Base-by-base conservation (phyloP, 768 basidiomycete genomes). In the Collybia sp. region DNA sequence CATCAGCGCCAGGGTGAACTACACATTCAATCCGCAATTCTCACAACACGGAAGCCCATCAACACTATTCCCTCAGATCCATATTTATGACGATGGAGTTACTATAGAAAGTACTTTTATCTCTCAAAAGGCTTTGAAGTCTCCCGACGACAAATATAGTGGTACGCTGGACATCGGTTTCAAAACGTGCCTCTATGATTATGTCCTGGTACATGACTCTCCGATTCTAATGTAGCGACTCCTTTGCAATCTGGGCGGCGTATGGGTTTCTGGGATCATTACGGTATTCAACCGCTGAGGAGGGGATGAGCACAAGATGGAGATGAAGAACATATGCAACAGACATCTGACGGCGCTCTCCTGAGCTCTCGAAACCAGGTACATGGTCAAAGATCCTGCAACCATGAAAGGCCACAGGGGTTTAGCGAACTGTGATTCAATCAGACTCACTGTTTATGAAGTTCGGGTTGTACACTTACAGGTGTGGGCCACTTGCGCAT, bases 191-290 rank as follows among this genome's bases (percentile, higher is more conserved):
- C 25, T 25, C 25, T 25, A 25, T 25, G 25, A 25, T 25, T 25
- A 25, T 8, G 25, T 8, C 25, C 25, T 25, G 25, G 25, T 25
- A 25, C 25, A 25, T 25, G 25, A 25, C 25, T 25, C 25, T 25
- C 25, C 35, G 10, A 37, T 32, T 62, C 61, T 70, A 74, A 55
- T 74, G 72, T 50, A 71, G 51, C 15, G 74, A 64, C 60, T 85
- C 77, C 61, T 78, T 80, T 44, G 89, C 85, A 46, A 90, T 79
- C 58, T 85, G 77, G 17, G 80, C 81, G 9, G 83, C 85, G 65
- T 89, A 88, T 32, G 88, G 89, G 75, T 92, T 92, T 60, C 80
- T 80, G 30, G 88, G 79, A 62, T 91, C 85, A 55, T 80, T 83
- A 53, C 80, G 79, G 62, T 77, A 89, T 58, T 73, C 64, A 51